Percentiles rank a stretch among this genome's conserved stretches.
Conservation (phyloP, 129 eudicot species). For the Chrysanthemum seticuspe region DNA sequence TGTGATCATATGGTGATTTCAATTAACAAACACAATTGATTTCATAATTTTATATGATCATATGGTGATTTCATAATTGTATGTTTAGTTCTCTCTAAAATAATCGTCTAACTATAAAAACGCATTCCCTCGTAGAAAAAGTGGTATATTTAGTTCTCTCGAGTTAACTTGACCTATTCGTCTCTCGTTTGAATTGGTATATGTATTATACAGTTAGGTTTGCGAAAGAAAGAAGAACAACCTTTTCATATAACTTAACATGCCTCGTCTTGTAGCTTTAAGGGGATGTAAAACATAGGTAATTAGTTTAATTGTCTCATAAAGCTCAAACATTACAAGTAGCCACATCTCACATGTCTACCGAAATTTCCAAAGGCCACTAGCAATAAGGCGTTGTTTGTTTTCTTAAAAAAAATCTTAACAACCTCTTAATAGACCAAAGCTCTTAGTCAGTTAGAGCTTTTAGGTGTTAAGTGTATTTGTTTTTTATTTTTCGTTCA, state of each 20-base stretch:
- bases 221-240: too few relatives aligned
- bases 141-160: neutral
- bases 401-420: too few relatives aligned
- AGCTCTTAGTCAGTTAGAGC: too few relatives aligned
- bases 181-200: neutral
- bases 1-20: too few relatives aligned
- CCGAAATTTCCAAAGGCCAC: conserved; percentile 13
- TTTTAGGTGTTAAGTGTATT: too few relatives aligned
- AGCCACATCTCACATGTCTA: conserved; percentile 16
- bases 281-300: conserved; percentile 13
- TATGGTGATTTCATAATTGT: too few relatives aligned
- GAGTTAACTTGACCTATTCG: neutral
- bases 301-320: neutral
- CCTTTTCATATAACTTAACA: neutral
- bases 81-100: too few relatives aligned
- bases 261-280: neutral
- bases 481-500: too few relatives aligned
- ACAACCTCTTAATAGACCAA: too few relatives aligned
- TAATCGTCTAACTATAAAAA: too few relatives aligned
- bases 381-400: neutral
- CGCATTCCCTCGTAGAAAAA: neutral
- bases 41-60: too few relatives aligned
- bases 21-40: neutral
- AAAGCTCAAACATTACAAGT: conserved; percentile 8
- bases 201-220: neutral